Percentiles rank a stretch among this genome's conserved stretches.
Conservation (phyloP, 345 rosid genomes). For the Citrus inodora region DNA sequence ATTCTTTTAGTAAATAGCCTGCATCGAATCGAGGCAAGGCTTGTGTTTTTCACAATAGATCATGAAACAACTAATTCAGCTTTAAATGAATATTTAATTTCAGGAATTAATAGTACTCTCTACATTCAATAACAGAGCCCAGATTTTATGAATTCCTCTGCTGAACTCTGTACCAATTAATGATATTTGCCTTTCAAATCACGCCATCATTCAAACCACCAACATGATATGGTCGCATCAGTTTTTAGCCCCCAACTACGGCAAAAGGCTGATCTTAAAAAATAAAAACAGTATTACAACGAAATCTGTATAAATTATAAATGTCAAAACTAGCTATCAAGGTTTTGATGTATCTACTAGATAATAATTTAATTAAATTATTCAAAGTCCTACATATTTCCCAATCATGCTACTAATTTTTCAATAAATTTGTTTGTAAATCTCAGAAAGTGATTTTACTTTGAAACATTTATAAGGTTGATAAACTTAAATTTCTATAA, state of each 20-base stretch:
- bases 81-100: neutral
- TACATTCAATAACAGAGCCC: neutral
- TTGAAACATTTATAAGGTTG: neutral
- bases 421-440: no score
- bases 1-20: neutral
- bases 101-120: neutral
- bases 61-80: neutral
- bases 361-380: neutral
- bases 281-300: neutral
- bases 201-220: no score
- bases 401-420: no score
- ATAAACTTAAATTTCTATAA: neutral
- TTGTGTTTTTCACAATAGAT: neutral
- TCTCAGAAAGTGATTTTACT: neutral
- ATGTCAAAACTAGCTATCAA: neutral
- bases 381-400: neutral
- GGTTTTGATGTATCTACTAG: neutral
- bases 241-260: no score
- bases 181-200: neutral
- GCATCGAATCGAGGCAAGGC: neutral
- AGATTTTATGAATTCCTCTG: neutral
- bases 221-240: neutral
- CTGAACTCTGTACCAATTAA: neutral
- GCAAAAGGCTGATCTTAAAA: neutral
- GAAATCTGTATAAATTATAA: neutral